phyloP scores from a whole-genome alignment of 1,284 basidiomycete genomes.

The Rhizoctonia solani region DNA sequence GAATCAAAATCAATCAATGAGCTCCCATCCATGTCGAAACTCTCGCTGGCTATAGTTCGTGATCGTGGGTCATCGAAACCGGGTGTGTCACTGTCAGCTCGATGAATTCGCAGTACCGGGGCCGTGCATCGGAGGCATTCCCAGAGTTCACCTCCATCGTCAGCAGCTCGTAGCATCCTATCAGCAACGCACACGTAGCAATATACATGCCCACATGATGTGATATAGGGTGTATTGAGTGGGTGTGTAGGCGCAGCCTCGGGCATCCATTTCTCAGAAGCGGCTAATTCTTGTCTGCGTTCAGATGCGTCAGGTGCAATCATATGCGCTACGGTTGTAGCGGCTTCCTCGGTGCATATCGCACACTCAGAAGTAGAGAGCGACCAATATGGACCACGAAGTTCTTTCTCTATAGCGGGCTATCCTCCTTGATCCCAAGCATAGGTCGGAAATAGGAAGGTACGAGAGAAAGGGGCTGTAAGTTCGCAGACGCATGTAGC shows the following conservation, averaged over 20 bases:
- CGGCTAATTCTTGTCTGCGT: not conserved
- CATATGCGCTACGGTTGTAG: constrained; percentile 57
- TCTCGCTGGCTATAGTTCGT: constrained; percentile 9
- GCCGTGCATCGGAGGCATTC: constrained; percentile 78
- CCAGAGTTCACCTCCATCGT: constrained; percentile 66
- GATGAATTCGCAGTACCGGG: constrained; percentile 59
- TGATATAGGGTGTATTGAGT: constrained; percentile 70
- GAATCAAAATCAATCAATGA: constrained; percentile 33
- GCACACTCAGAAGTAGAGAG: constrained; percentile 73
- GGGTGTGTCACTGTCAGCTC: constrained; percentile 44
- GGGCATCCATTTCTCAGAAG: constrained; percentile 24
- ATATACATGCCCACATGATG: constrained; percentile 79
- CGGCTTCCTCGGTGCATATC: constrained; percentile 75
- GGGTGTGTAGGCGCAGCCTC: constrained; percentile 57
- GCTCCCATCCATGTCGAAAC: constrained; percentile 32
- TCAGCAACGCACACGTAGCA: constrained; percentile 88
- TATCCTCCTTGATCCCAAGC: constrained; percentile 39
- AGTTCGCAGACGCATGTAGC: constrained; percentile 44
- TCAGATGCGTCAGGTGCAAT: constrained; percentile 47
- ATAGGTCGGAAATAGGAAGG: constrained; percentile 7
- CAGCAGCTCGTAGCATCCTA: constrained; percentile 71
- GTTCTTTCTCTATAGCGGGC: constrained; percentile 38
- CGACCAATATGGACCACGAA: constrained; percentile 60
- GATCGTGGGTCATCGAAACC: constrained; percentile 7
- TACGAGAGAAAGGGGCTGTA: constrained; percentile 13